A percentile compares a stretch with the other conserved stretches of the same genome.
Conservation (phyloP, 768 basidiomycete species). For the Termitomyces sp. region DNA sequence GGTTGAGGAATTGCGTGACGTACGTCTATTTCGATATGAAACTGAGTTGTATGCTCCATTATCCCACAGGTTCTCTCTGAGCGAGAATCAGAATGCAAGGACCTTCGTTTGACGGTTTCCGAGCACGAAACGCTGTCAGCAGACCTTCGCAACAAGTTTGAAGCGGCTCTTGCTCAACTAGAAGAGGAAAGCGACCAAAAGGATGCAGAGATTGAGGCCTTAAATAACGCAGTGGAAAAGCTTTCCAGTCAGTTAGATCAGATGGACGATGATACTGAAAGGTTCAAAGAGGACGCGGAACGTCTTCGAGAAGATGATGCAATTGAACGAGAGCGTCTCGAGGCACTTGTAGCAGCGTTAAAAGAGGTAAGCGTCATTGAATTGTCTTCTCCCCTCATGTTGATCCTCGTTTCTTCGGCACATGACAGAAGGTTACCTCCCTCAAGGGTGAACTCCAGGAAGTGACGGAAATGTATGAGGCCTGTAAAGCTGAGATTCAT, state of each 20-base stretch:
- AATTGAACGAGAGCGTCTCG: constrained; percentile 63
- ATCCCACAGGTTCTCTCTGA: constrained; percentile 60
- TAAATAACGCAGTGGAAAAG: constrained; percentile 74
- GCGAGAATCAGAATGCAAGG: constrained; percentile 73
- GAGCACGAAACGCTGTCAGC: constrained; percentile 71
- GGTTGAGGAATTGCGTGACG: constrained; percentile 75
- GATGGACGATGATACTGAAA: constrained; percentile 84
- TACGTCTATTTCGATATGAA: constrained; percentile 24
- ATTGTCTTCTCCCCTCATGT: neutral
- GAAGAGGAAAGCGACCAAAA: constrained; percentile 76
- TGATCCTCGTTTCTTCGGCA: neutral
- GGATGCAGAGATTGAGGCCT: constrained; percentile 67
- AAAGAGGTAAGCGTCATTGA: constrained; percentile 63
- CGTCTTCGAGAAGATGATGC: constrained; percentile 65
- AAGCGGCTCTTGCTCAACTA: constrained; percentile 67
- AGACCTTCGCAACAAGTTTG: constrained; percentile 69
- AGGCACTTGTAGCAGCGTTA: constrained; percentile 62
- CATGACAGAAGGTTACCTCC: constrained; percentile 57
- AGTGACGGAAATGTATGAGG: constrained; percentile 58
- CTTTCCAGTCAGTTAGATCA: constrained; percentile 77
- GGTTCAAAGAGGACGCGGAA: constrained; percentile 65
- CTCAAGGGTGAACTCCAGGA: constrained; percentile 66
- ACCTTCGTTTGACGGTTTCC: constrained; percentile 64
- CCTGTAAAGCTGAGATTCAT: constrained; percentile 55
- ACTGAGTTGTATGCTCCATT: constrained; percentile 4